Evolutionary conservation across 1,284 basidiomycete species (phyloP).

Genomic region (Athelia sp.): DNA sequence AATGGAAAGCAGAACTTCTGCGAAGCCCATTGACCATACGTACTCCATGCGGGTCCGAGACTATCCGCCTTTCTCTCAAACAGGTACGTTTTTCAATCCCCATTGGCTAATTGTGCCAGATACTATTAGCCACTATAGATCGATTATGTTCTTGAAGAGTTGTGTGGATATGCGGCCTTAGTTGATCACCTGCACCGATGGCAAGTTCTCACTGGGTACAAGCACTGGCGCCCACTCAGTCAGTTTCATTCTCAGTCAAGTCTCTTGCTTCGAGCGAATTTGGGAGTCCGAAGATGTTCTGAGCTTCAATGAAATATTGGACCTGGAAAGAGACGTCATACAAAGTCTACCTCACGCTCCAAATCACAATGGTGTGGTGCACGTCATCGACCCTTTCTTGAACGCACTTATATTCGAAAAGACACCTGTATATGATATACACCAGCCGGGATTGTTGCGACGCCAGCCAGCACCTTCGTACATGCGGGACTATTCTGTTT

Average conservation of each 20-base stretch:
- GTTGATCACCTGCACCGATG: slow-evolving; percentile 33
- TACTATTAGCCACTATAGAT: slow-evolving; percentile 27
- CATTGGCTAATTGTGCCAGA: no score
- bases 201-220: slow-evolving; percentile 20
- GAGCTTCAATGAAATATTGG: slow-evolving; percentile 3
- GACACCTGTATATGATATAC: slow-evolving; percentile 28
- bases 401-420: slow-evolving; percentile 39
- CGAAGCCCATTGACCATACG: slow-evolving; percentile 27
- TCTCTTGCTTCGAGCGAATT: slow-evolving; percentile 51
- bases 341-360: no score
- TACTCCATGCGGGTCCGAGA: slow-evolving; percentile 26
- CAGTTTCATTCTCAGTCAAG: slow-evolving; percentile 29
- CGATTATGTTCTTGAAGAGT: slow-evolving; percentile 45
- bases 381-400: slow-evolving; percentile 40
- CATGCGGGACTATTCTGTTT: slow-evolving; percentile 32
- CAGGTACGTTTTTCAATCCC: slow-evolving; percentile 28
- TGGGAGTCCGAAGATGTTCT: slow-evolving; percentile 39
- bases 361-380: no score
- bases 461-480: slow-evolving; percentile 22
- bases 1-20: slow-evolving; percentile 29
- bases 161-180: slow-evolving; percentile 40
- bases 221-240: neutral
- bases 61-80: slow-evolving; percentile 30
- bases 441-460: slow-evolving; percentile 14
- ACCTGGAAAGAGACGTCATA: no score